Conservation (phyloP, 2,329 filamentous ascomycete genomes). For the Colletotrichum abscissum region DNA sequence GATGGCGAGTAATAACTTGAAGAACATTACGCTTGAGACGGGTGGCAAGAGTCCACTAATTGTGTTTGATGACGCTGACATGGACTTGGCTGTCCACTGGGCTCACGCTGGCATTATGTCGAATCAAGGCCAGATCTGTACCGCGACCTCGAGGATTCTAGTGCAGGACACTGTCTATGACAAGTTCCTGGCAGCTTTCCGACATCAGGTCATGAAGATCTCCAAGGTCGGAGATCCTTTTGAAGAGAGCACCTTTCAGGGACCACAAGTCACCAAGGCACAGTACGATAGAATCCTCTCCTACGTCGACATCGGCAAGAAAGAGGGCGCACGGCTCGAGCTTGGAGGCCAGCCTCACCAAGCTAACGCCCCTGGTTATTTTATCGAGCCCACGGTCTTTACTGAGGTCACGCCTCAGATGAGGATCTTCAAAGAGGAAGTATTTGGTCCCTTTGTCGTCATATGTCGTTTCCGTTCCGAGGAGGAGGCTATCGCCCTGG, state of each 20-base stretch:
- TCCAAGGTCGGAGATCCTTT: conserved; percentile 75
- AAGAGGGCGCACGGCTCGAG: conserved; percentile 67
- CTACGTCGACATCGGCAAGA: conserved; percentile 73
- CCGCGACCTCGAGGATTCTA: conserved; percentile 68
- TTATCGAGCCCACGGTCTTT: conserved; percentile 44
- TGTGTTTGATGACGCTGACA: conserved; percentile 69
- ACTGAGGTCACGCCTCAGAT: conserved; percentile 42
- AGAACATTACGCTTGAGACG: conserved; percentile 69
- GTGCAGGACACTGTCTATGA: conserved; percentile 69
- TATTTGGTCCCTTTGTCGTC: conserved; percentile 45
- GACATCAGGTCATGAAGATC: conserved; percentile 62
- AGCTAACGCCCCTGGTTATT: conserved; percentile 58
- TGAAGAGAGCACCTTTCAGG: conserved; percentile 71
- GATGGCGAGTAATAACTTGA: conserved; percentile 68
- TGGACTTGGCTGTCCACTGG: conserved; percentile 72
- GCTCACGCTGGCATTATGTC: conserved; percentile 57
- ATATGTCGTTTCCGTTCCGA: conserved; percentile 45
- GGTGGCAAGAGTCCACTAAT: conserved; percentile 71
- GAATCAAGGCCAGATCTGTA: conserved; percentile 71
- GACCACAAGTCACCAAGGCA: conserved; percentile 72
- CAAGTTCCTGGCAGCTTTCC: conserved; percentile 72
- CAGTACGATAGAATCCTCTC: conserved; percentile 74
- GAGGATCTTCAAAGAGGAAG: conserved; percentile 43
- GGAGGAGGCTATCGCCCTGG: conserved; percentile 45
- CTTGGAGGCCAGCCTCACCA: conserved; percentile 51